Evolutionary conservation across 2,329 filamentous ascomycete species (phyloP), one percentile per base, ranked within the genome.

Genomic region (Cercospora canescens): DNA sequence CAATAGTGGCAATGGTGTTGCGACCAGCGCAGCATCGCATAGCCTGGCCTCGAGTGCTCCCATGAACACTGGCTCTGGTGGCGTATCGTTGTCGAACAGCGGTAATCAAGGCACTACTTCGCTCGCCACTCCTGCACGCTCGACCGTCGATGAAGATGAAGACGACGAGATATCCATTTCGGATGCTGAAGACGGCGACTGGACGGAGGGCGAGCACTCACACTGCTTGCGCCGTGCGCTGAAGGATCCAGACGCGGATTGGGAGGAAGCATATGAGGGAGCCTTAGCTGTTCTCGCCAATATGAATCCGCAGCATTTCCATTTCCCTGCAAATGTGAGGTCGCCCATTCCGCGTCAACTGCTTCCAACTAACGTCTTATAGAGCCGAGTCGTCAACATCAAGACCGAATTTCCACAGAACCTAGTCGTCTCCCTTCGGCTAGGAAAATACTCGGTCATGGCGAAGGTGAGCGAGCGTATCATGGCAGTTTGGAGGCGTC

Each of bases 361-460:
- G 41, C 59, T 37, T 69, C 75, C 34, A 72, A 65, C 30, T 52
- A n/a, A 64, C 39, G 5, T 32, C 6, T 37, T 3, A 26, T 57
- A 76, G 74, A 69, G 70, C 45, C 71, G 70, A 30, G 67, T 76
- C 28, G 61, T 76, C 55, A 75, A 72, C 67, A 73, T 76, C 68
- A 76, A 76, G 65, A 71, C 73, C 6, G 73, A 76, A 28, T 70
- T 57, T 21, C 26, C 63, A 16, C 26, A 66, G 5, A 75, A 76
- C 55, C 67, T 76, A 24, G 59, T 70, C 32, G 60, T 60, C 16
- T 68, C 72, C 16, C 62, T 75, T 26, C 54, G 65, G 24, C 28
- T 45, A 4, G 65, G 68, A 24, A 64, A 63, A 35, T 73, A 71
- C 62, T 69, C 72, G 11, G 69, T 70, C 6, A 68, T 74, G 48